phyloP scores from a whole-genome alignment of 768 basidiomycete species.

The Polyporus arcularius region DNA sequence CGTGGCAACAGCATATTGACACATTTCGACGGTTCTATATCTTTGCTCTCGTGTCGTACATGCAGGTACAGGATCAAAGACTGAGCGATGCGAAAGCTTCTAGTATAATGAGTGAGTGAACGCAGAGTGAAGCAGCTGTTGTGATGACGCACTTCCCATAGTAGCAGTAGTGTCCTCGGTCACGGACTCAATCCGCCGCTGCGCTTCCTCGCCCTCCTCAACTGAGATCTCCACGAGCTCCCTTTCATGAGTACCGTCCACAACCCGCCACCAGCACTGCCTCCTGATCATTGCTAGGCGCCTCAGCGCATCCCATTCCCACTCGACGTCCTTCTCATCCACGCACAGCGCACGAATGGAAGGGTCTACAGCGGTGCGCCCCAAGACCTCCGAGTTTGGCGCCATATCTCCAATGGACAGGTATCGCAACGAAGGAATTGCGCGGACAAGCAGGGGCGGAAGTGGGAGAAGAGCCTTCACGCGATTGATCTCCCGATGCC shows the following conservation, averaged over 20 bases:
- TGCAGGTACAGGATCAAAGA: no score
- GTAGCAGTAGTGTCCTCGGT: no score
- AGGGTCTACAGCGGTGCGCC: neutral
- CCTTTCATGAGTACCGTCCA: neutral
- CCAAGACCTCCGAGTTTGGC: neutral
- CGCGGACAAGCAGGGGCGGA: neutral
- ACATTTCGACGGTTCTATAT: no score
- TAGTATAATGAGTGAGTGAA: no score
- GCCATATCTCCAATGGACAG: neutral
- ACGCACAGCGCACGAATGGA: neutral
- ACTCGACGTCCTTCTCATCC: neutral
- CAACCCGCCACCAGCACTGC: neutral
- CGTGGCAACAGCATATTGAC: no score
- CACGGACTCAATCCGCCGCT: neutral
- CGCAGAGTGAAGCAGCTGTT: neutral
- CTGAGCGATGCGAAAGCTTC: no score
- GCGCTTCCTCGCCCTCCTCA: slow-evolving; percentile 1
- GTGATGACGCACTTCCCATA: no score
- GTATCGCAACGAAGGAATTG: slow-evolving; percentile 5
- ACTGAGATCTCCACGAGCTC: neutral
- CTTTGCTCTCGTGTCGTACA: no score
- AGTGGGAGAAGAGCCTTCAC: neutral
- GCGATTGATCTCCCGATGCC: neutral
- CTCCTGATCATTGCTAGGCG: neutral
- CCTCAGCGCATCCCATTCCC: slow-evolving; percentile 10